A percentile compares a stretch with the other conserved stretches of the same genome.
phyloP scores from a whole-genome alignment of 192 early-diverging fungal species.

The Backusella australiensis region DNA sequence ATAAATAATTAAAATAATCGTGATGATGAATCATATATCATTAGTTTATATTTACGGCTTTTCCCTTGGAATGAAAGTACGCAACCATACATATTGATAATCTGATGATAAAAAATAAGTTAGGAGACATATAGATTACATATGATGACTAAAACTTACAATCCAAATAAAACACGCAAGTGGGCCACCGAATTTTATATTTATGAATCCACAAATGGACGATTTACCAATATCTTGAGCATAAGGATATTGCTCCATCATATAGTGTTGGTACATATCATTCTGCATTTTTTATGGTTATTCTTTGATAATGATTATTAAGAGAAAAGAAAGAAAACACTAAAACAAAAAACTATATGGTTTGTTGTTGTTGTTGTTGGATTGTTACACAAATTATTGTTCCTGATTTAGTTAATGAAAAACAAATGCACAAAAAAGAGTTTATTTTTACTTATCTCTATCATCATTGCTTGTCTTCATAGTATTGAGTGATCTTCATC shows the following conservation, averaged over 20 bases:
- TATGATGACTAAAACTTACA: background rate
- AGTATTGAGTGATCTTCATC: too few relatives aligned
- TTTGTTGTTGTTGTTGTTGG: background rate
- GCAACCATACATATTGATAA: background rate
- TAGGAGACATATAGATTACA: background rate
- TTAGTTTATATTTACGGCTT: background rate
- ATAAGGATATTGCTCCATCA: background rate
- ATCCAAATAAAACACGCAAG: conserved; percentile 3
- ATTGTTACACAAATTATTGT: background rate
- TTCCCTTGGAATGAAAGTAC: conserved; percentile 4
- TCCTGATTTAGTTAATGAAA: conserved; percentile 2
- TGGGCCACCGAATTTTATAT: background rate
- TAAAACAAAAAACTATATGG: background rate
- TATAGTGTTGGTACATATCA: background rate
- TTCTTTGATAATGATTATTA: background rate
- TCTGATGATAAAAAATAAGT: background rate
- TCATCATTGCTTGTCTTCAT: background rate
- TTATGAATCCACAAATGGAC: background rate
- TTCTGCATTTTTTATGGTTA: background rate
- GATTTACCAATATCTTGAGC: background rate
- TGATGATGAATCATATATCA: background rate
- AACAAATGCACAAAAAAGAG: background rate
- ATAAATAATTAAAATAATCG: background rate
- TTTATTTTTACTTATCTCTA: background rate
- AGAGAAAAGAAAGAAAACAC: background rate